Evolutionary conservation across 164 flowering plant genomes (phyloP), one percentile per base, ranked within the genome.

Genomic region (Liriodendron chinense): DNA sequence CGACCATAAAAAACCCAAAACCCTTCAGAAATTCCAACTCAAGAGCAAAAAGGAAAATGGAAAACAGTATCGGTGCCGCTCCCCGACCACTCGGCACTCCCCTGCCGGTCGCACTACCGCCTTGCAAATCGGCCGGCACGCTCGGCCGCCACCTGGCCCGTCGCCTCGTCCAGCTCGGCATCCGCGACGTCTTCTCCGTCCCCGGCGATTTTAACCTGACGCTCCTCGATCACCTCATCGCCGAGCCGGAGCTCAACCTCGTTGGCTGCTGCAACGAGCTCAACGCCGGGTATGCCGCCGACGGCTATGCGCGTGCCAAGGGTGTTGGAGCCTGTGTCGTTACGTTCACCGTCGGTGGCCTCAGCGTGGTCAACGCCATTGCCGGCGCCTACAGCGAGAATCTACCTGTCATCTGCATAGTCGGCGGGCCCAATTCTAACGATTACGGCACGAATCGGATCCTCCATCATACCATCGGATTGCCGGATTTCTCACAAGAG

Each of bases 261-360:
- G 56, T 94, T 76, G 98, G 98, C 70, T 93, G 98, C 88, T 94
- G 98, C 77, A 94, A 94, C 85, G 98, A 94, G 86, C 97, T 94
- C 61, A 94, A 94, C 78, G 98, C 98, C 47, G 97, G 98, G 0
- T 94, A 94, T 66, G 98, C 98, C 0, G 98, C 98, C 7, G 98
- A 94, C 56, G 97, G 97, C 7, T 94, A 88, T 79, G 98, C 98
- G 0, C 81, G 98, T 22, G 81, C 89, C 0, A 87, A 89, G 9
- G 98, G 98, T 13, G 95, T 93, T 50, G 97, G 97, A 13, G 97
- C 97, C 4, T 94, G 98, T 66, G 98, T 85, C n/a, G 98, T 93
- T n/a, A 94, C 98, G 12, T 94, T 94, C 82, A 91, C 98, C 13
- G 98, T 94, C 49, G 98, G 98, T 7, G 97, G 98, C 0, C 85